Evolutionary conservation across 2,329 filamentous ascomycete species (phyloP), one percentile per base, ranked within the genome.

Genomic region (Colletotrichum navitas): DNA sequence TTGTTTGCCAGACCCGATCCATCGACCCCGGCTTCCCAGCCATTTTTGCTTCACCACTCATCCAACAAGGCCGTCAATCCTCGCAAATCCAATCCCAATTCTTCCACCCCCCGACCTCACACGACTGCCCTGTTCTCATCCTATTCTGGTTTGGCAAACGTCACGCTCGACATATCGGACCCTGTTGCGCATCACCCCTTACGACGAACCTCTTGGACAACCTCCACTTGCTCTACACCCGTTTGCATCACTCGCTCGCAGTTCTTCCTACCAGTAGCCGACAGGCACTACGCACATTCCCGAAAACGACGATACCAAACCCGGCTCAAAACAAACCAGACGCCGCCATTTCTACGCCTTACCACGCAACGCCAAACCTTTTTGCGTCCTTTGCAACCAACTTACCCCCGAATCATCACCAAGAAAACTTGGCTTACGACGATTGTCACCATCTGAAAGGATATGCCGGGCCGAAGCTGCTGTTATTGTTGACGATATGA

Each of bases 401-500:
- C 41, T 16, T 39, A 58, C 56, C 12, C 41, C 68, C 68, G 41
- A 54, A 12, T 45, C 43, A n/a, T 36, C 51, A 58, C 54, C 63
- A 29, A 32, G 21, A 29, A 56, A n/a, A 36, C 43, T 24, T 64
- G 36, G 49, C 63, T 72, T 63, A 41, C 71, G 60, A 68, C 49
- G 36, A 60, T 52, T 21, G 24, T 45, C 34, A 29, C 21, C 32
- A 34, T 29, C 54, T 39, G 59, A 62, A 36, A 63, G 56, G 62
- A 75, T 69, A 76, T 79, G 75, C 54, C 49, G 63, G 63, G 68
- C 67, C 58, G 43, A 51, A 58, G 47, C 43, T 64, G 63, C 52
- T 72, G 58, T 62, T 69, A 47, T 66, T 74, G 68, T 72, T 74
- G 74, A 74, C 71, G 73, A 75, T 72, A 75, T 75, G 74, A 72